Evolutionary conservation across 805 yeast genomes (phyloP), one percentile per base, ranked within the genome.

Genomic region (Nakazawaea ishiwadae): DNA sequence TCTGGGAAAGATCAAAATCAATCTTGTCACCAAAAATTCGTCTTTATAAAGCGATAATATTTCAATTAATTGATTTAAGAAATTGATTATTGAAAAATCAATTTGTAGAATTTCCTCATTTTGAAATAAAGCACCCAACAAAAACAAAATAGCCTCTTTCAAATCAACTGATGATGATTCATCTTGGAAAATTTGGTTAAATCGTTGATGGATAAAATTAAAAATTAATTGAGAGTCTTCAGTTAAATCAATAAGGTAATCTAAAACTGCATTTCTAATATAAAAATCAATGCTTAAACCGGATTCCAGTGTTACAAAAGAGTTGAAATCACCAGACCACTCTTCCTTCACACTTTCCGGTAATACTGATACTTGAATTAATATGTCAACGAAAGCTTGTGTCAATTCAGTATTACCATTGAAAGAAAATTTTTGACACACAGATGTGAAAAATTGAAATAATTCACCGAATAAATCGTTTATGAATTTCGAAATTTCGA

Each of bases 261-360:
- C 87, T 20, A 68, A 66, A 1, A 81, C 63, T 0, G 84, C 71
- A 37, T 79, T 83, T 40, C 98, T 72, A 1, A 81, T 73, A 2
- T 72, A 59, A 8, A 61, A 59, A 4, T 73, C 75, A 0, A 80
- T 63, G 0, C 81, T 63, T 24, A 89, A 68, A 1, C 88, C 96
- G 2, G 86, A 69, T 43, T 85, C 89, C 27, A 77, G 82, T 2
- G 89, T 75, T 5, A 87, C 84, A 56, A 77, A 88, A 3, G 58
- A 60, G 52, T 89, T 87, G 53, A 79, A 73, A 53, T 89, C 90
- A 2, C 63, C 66, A 3, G 59, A 56, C 69, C 81, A 85, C 4
- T 69, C 71, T 27, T 67, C 72, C 23, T 63, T 57, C 0, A 64
- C 58, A 4, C 65, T 70, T 1, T 51, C 44, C 2, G 82, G 69